phyloP scores from a whole-genome alignment of 2,329 filamentous ascomycete genomes.

The Diaporthe ilicicola region DNA sequence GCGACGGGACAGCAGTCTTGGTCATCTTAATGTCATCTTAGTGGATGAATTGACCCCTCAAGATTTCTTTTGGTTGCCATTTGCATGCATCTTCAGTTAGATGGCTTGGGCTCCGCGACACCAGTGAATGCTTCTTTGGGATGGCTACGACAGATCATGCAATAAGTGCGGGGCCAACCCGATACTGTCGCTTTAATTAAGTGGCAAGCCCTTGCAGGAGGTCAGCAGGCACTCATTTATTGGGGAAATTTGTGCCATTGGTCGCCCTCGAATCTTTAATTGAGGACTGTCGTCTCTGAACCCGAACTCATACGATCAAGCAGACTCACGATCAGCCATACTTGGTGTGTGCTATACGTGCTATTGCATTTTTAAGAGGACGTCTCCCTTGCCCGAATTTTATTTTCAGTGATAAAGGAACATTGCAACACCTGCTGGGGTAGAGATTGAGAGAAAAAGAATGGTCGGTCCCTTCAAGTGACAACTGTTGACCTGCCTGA shows the following conservation, averaged over 20 bases:
- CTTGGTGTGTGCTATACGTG: no score
- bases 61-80: neutral
- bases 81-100: neutral
- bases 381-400: neutral
- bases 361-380: neutral
- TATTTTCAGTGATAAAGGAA: no score
- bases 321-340: neutral
- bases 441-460: neutral
- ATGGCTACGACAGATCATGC: neutral
- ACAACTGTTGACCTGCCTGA: no score
- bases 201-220: neutral
- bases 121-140: neutral
- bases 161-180: neutral
- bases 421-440: neutral
- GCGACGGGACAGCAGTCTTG: neutral
- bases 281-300: neutral
- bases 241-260: neutral
- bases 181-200: neutral
- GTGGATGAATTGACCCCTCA: neutral
- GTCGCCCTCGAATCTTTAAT: neutral
- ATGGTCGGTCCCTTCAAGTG: neutral
- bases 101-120: neutral
- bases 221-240: neutral
- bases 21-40: neutral
- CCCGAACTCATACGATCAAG: neutral